phyloP scores from a whole-genome alignment of 2,329 filamentous ascomycete species.

The Penicillium oxalicum region DNA sequence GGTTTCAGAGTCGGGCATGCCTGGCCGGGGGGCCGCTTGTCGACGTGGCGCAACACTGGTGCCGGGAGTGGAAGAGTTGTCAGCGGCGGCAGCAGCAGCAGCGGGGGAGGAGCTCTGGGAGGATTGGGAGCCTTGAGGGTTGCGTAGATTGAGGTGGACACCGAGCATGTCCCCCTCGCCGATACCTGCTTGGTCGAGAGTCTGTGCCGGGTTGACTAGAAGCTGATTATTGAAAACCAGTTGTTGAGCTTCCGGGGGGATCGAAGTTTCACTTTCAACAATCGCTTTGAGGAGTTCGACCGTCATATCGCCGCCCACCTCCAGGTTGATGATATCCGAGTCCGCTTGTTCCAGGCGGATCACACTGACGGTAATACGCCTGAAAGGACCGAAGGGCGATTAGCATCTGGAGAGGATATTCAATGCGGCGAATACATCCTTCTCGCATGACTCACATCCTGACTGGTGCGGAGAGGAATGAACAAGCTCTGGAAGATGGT shows the following conservation, averaged over 20 bases:
- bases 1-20: conserved; percentile 63
- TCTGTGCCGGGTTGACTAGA: conserved; percentile 70
- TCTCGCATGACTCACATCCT: conserved; percentile 2
- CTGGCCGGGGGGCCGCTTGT: conserved; percentile 24
- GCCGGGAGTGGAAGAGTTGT: conserved; percentile 23
- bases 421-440: background rate
- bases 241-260: conserved; percentile 67
- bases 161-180: conserved; percentile 88
- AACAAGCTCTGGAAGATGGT: background rate
- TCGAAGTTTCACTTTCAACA: conserved; percentile 74
- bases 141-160: conserved; percentile 58
- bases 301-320: conserved; percentile 76
- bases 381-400: conserved; percentile 33
- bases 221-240: conserved; percentile 86
- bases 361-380: conserved; percentile 84
- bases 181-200: conserved; percentile 73
- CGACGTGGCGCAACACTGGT: conserved; percentile 27
- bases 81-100: conserved; percentile 2
- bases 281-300: conserved; percentile 80
- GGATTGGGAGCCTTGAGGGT: conserved; percentile 21
- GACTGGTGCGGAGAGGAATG: background rate
- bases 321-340: conserved; percentile 71
- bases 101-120: background rate
- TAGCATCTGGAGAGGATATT: background rate
- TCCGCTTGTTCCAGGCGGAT: conserved; percentile 66